Evolutionary conservation across 176 grass and related monocot species (phyloP).

Genomic region (Triticum urartu): DNA sequence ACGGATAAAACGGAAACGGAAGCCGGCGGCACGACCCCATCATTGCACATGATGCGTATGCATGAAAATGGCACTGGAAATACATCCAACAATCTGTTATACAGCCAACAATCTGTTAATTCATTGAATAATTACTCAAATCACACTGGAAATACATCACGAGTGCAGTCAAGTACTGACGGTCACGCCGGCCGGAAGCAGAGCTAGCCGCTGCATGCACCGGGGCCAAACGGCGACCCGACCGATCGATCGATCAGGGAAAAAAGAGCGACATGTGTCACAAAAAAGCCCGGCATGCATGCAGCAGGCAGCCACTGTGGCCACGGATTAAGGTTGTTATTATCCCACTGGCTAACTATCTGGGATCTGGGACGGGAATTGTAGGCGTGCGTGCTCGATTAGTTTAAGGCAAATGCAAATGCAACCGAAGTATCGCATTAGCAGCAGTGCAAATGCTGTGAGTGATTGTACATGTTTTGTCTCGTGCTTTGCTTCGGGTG

Average conservation of each 20-base stretch:
- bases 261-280: constrained; percentile 34
- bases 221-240: constrained; percentile 42
- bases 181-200: neutral
- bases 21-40: neutral
- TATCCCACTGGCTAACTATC: neutral
- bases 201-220: constrained; percentile 2
- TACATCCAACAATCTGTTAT: neutral
- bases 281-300: constrained; percentile 33
- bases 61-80: neutral
- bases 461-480: too few species aligned
- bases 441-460: neutral
- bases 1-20: neutral
- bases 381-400: constrained; percentile 26
- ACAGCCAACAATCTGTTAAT: constrained; percentile 40
- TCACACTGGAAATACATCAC: constrained; percentile 39
- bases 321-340: constrained; percentile 25
- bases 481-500: neutral
- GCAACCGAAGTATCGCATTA: constrained; percentile 26
- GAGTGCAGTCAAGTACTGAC: neutral
- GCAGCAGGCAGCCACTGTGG: constrained; percentile 43
- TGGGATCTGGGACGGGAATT: neutral
- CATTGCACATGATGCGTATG: neutral
- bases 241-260: neutral
- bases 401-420: neutral
- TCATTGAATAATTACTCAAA: constrained; percentile 40